Base-by-base conservation (phyloP, 2,329 filamentous ascomycete species). In the Aureobasidium uvarum region DNA sequence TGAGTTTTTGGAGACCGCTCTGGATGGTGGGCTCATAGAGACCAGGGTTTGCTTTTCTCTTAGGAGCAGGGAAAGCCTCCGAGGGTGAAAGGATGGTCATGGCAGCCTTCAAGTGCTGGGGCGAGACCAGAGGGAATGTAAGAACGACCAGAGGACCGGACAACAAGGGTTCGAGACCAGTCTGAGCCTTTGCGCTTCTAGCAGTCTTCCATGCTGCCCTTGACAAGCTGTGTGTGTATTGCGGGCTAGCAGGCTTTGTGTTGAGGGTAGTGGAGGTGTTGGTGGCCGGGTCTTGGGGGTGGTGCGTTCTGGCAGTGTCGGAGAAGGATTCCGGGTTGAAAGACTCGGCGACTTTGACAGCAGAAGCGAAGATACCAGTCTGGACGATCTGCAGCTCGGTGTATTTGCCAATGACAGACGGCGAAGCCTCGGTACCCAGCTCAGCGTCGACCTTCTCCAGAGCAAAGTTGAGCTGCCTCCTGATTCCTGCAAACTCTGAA, bases 311-410 rank as follows among this genome's bases (percentile, higher is more conserved):
- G 51, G 38, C 62, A 16, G 20, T 69, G 68, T 69, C 43, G 70
- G 70, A 43, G 70, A 56, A 11, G 62, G 67, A 6, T 68, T 70
- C 62, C 1, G 81, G 79, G 39, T 79, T 71, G 75, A 84, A 96
- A 78, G 92, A 96, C 74, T 98, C 94, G 67, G 93, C 88, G 60
- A 98, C 85, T 70, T 89, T 89, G 68, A 98, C 81, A 1, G 94
- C 93, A 20, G 91, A 86, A 70, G 89, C 88, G 75, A 99, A 91
- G 74, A 99, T 96, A 73, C 91, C 90, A 16, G 91, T 95, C 74
- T 95, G 89, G 65, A 99, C 81, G 31, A 96, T 90, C 76, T 96
- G 89, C 31, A 98, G 76, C 77, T 91, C 89, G 31, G 80, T 75
- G 6, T 78, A 77, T 45, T 66, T 64, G 41, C 72, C 73, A 10